phyloP scores from a whole-genome alignment of 164 flowering plant genomes.

The Cinnamomum micranthum region DNA sequence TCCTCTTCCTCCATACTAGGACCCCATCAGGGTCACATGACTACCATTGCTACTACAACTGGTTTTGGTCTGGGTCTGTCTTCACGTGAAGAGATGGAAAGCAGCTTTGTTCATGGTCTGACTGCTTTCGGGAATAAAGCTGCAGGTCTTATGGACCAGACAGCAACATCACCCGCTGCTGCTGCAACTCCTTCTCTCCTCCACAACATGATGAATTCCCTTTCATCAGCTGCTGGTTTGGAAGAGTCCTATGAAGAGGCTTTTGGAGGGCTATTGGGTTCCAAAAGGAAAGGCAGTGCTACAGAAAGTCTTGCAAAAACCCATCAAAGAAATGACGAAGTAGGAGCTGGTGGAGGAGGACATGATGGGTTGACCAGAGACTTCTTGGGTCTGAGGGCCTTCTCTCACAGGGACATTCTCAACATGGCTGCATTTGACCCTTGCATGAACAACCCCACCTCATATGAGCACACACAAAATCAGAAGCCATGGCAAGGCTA shows the following conservation, averaged over 20 bases:
- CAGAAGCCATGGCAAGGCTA: constrained; percentile 69
- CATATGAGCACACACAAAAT: constrained; percentile 34
- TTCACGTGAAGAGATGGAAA: constrained; percentile 41
- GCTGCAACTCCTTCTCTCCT: constrained; percentile 25
- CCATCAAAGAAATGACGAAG: constrained; percentile 13
- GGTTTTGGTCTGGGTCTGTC: constrained; percentile 45
- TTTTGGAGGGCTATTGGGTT: constrained; percentile 31
- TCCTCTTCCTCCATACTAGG: constrained; percentile 24
- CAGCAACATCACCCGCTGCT: constrained; percentile 15
- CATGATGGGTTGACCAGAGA: constrained; percentile 74
- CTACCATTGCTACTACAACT: constrained; percentile 15
- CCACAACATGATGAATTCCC: constrained; percentile 46
- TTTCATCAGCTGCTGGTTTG: constrained; percentile 31
- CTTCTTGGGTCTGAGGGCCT: constrained; percentile 72
- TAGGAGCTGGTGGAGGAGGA: constrained; percentile 19
- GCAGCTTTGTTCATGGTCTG: constrained; percentile 27
- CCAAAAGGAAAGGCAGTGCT: constrained; percentile 20
- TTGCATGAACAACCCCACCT: constrained; percentile 32
- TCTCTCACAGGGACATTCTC: constrained; percentile 60
- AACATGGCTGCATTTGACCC: constrained; percentile 50
- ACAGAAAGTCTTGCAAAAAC: constrained; percentile 9
- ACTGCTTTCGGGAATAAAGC: constrained; percentile 44
- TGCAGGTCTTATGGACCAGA: constrained; percentile 25
- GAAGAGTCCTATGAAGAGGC: constrained; percentile 39
- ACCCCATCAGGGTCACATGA: constrained; percentile 51